Percentiles rank a stretch among this genome's conserved stretches.
Conservation (phyloP, 2,329 filamentous ascomycete species). For the Talaromyces sp. region DNA sequence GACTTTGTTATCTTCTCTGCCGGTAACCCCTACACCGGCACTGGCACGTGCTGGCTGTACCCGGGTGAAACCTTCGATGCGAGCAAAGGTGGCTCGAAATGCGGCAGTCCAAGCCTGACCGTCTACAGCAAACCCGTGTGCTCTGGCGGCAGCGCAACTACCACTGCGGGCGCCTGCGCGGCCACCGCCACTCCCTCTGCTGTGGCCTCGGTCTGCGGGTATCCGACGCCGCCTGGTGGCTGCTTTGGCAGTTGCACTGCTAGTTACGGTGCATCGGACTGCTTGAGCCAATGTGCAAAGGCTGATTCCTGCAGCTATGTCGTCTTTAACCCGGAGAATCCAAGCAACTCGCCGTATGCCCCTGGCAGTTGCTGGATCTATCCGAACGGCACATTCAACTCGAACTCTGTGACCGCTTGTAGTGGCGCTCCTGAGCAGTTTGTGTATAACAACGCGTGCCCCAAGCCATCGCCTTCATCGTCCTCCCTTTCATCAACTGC, state of each 20-base stretch:
- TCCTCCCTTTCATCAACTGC: constrained; percentile 13
- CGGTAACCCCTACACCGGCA: constrained; percentile 22
- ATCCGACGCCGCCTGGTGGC: constrained; percentile 21
- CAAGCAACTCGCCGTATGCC: constrained; percentile 16
- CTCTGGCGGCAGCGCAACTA: constrained; percentile 15
- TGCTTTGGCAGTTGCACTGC: constrained; percentile 13
- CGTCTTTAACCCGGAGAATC: constrained; percentile 20
- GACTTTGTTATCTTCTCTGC: constrained; percentile 24
- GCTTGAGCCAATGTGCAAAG: constrained; percentile 21
- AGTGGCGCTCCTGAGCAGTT: constrained; percentile 21
- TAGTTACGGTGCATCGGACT: constrained; percentile 17
- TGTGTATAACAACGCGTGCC: constrained; percentile 26
- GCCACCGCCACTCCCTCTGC: constrained; percentile 25
- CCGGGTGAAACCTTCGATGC: constrained; percentile 21
- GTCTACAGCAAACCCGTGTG: constrained; percentile 22
- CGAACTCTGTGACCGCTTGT: constrained; percentile 16
- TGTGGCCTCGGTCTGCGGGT: constrained; percentile 25
- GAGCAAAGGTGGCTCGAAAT: constrained; percentile 17
- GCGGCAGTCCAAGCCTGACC: constrained; percentile 14
- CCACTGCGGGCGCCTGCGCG: constrained; percentile 18
- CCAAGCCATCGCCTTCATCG: constrained; percentile 19
- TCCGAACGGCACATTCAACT: constrained; percentile 21
- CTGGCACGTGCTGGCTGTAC: constrained; percentile 26
- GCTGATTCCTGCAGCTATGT: constrained; percentile 22
- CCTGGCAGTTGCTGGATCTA: constrained; percentile 27